phyloP scores from a whole-genome alignment of 495 filamentous ascomycete species.

The Podospora tetraspora region DNA sequence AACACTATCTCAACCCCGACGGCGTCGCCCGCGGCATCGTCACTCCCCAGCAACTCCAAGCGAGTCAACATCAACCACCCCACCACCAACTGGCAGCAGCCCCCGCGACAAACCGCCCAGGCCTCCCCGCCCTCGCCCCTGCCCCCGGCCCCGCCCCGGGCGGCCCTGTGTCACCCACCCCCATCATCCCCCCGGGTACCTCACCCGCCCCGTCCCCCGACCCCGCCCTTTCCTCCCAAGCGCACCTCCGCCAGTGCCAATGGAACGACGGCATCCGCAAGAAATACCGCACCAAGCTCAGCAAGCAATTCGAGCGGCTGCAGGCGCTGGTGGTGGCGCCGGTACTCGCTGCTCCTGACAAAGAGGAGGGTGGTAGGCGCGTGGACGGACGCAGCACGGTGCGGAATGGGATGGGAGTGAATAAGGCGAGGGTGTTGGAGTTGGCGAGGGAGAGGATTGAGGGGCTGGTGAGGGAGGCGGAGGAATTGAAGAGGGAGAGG shows the following conservation, averaged over 20 bases:
- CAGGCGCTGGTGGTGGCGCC: constrained; percentile 15
- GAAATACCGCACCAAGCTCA: constrained; percentile 31
- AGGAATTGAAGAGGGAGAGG: constrained; percentile 13
- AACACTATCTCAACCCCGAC: not conserved
- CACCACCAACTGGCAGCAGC: no score
- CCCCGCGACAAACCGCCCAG: no score
- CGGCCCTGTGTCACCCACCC: not conserved
- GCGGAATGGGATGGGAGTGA: constrained; percentile 12
- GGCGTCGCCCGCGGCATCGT: no score
- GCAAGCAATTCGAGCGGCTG: constrained; percentile 27
- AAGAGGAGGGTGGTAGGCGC: not conserved
- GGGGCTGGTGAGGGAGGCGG: constrained; percentile 13
- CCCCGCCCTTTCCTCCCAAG: not conserved
- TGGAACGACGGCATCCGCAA: constrained; percentile 31
- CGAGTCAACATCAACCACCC: no score
- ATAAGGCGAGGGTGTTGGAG: constrained; percentile 24
- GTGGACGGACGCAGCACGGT: not conserved
- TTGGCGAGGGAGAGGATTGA: constrained; percentile 20
- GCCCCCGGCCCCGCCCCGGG: no score
- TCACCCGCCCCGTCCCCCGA: not conserved
- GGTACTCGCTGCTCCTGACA: not conserved
- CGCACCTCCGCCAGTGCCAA: constrained; percentile 2
- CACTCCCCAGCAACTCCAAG: no score
- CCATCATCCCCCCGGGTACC: not conserved
- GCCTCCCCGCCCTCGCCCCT: no score